Evolutionary conservation across 2,329 filamentous ascomycete genomes (phyloP).

Genomic region (Fusarium nodosum): DNA sequence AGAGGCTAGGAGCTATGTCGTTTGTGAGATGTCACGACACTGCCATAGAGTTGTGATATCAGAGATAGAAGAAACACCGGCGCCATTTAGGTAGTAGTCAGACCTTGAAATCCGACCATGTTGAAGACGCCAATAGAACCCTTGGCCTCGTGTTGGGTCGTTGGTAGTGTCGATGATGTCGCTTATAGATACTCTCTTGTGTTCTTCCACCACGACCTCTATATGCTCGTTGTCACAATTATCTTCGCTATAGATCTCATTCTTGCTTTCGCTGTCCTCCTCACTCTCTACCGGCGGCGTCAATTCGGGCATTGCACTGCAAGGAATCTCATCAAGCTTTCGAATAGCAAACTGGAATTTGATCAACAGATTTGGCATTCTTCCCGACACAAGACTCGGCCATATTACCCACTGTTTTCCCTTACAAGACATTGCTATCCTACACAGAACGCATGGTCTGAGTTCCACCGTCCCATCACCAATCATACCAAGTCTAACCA

Average conservation of each 20-base stretch:
- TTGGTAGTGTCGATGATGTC: constrained; percentile 26
- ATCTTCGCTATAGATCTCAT: constrained; percentile 27
- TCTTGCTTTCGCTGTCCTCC: constrained; percentile 28
- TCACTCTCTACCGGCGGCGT: constrained; percentile 28
- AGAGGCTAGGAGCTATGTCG: too few species aligned
- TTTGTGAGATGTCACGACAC: not conserved
- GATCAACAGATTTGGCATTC: not conserved
- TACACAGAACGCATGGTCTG: not conserved
- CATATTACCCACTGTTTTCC: not conserved
- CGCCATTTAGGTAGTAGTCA: not conserved
- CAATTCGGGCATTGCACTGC: constrained; percentile 20
- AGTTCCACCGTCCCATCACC: not conserved
- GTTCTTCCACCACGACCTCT: constrained; percentile 48
- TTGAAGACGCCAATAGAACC: too few species aligned
- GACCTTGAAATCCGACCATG: not conserved
- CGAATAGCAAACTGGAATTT: not conserved
- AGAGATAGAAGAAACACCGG: not conserved
- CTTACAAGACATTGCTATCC: not conserved
- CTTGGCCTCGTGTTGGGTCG: constrained; percentile 27
- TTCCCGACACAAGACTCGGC: not conserved
- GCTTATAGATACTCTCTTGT: constrained; percentile 46
- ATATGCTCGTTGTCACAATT: constrained; percentile 37
- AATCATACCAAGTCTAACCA: constrained; percentile 6
- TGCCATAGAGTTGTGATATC: not conserved
- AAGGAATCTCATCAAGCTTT: not conserved